Conservation (phyloP, 2,329 filamentous ascomycete species). For the Albifimbria verrucaria region DNA sequence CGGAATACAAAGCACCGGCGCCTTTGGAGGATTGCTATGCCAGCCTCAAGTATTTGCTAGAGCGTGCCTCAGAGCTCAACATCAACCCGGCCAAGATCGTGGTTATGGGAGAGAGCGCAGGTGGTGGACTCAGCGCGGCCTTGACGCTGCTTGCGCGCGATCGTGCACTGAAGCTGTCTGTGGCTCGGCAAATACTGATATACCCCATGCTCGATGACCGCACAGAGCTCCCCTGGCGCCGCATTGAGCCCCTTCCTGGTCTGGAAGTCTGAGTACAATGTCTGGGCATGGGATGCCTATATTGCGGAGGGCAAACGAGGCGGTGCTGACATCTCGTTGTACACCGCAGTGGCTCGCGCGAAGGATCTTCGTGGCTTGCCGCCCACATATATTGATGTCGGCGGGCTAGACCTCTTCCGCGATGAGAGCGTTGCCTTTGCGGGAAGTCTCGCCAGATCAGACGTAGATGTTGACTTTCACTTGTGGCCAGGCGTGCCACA, state of each 20-base stretch:
- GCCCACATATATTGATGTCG: constrained; percentile 34
- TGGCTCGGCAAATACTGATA: constrained; percentile 28
- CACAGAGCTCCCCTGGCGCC: constrained; percentile 9
- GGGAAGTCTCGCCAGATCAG: constrained; percentile 21
- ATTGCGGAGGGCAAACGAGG: not conserved
- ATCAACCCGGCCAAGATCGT: constrained; percentile 16
- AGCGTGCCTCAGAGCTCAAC: constrained; percentile 14
- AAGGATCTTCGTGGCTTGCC: constrained; percentile 26
- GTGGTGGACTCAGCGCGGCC: constrained; percentile 16
- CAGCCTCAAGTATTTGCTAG: constrained; percentile 19
- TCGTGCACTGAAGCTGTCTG: constrained; percentile 16
- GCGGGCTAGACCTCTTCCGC: constrained; percentile 34
- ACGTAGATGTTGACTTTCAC: constrained; percentile 35
- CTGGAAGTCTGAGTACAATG: constrained; percentile 15
- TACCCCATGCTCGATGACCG: constrained; percentile 33
- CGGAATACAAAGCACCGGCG: constrained; percentile 34
- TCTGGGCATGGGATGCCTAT: constrained; percentile 19
- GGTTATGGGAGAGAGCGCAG: constrained; percentile 18
- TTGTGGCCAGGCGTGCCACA: constrained; percentile 38
- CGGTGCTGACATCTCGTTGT: constrained; percentile 9
- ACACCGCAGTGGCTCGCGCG: constrained; percentile 20
- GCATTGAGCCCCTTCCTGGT: constrained; percentile 8
- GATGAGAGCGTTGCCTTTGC: constrained; percentile 31
- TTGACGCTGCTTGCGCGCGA: constrained; percentile 38
- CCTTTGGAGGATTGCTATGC: constrained; percentile 34